Base-by-base conservation (phyloP, 73 alveolate genomes). In the Stentor coeruleus region DNA sequence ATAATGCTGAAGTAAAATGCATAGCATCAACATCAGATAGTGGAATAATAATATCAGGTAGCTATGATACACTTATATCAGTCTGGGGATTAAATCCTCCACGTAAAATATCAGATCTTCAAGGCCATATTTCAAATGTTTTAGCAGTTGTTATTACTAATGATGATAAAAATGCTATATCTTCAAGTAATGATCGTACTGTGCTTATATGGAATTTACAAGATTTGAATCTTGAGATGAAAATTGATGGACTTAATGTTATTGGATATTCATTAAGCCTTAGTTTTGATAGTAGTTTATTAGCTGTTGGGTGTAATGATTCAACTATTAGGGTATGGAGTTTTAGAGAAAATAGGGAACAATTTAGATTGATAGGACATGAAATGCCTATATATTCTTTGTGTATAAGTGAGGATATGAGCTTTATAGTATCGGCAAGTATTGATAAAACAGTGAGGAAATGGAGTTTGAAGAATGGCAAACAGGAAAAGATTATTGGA, bases 1-100 rank as follows among this genome's bases (percentile, higher is more conserved):
- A 66, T 2, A 26, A 20, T 11, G 36, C n/a, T 15, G 79, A 66
- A 66, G 79, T 66, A 14, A 66, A 66, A 66, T 66, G 79, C 39
- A 20, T 66, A 31, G n/a, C 40, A 26, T 28, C 37, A 20, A 20
- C 79, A 20, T 15, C n/a, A 14, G 79, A 66, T 33, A 31, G 37
- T 66, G 14, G 15, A 66, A 66, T 66, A 11, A 11, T 66, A 26
- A 20, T 66, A 20, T 26, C 79, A 26, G 79, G 79, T 26, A 66
- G 79, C 37, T 66, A 66, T 33, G 79, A 66, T 40, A 20, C 49
- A 37, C 11, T 31, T 11, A 66, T 66, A 37, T 0, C 40, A 66
- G 33, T 66, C 37, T 66, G 79, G 37, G 14, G 15, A 20, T 28
- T 66, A 28, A 26, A 20, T 20, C 49, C n/a, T 15, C n/a, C 11